Evolutionary conservation across 2,329 filamentous ascomycete species (phyloP).

Genomic region (Dryadomyces quercivorus): DNA sequence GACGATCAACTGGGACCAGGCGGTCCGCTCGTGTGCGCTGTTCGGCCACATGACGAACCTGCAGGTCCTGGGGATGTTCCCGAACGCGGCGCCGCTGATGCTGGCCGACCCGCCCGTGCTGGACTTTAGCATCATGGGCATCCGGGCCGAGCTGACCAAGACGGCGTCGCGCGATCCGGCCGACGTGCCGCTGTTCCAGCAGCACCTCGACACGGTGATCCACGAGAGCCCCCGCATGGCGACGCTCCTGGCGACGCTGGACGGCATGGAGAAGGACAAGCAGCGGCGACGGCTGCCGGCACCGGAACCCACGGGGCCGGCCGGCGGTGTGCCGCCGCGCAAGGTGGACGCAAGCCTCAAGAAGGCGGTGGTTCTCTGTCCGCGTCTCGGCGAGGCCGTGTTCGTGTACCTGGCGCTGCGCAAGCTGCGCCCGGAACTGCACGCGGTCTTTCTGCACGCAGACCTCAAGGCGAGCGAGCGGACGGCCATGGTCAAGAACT

Average conservation of each 20-base stretch:
- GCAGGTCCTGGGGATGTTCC: slow-evolving; percentile 13
- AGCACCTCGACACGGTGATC: slow-evolving; percentile 10
- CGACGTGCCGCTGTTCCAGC: slow-evolving; percentile 10
- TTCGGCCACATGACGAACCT: slow-evolving; percentile 13
- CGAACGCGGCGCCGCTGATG: slow-evolving; percentile 33
- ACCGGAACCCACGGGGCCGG: neutral
- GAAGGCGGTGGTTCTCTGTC: slow-evolving; percentile 15
- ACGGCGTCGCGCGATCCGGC: slow-evolving; percentile 7
- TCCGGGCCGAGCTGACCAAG: slow-evolving; percentile 9
- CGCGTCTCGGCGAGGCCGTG: slow-evolving; percentile 13
- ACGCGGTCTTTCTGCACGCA: slow-evolving; percentile 11
- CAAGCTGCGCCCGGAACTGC: slow-evolving; percentile 7
- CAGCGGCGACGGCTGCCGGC: slow-evolving; percentile 5
- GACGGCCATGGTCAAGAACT: slow-evolving; percentile 9
- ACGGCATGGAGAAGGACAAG: slow-evolving; percentile 10
- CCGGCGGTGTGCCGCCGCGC: neutral
- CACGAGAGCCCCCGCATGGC: slow-evolving; percentile 10
- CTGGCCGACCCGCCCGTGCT: slow-evolving; percentile 42
- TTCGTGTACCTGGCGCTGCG: slow-evolving; percentile 13
- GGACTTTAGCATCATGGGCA: slow-evolving; percentile 63
- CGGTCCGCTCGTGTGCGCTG: slow-evolving; percentile 10
- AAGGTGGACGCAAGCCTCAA: slow-evolving; percentile 6
- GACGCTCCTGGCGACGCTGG: slow-evolving; percentile 8
- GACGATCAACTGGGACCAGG: slow-evolving; percentile 9
- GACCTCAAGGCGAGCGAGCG: slow-evolving; percentile 11